A percentile compares a stretch with the other conserved stretches of the same genome.
phyloP scores from a whole-genome alignment of 1,284 basidiomycete genomes.

The Pseudozyma sp. region DNA sequence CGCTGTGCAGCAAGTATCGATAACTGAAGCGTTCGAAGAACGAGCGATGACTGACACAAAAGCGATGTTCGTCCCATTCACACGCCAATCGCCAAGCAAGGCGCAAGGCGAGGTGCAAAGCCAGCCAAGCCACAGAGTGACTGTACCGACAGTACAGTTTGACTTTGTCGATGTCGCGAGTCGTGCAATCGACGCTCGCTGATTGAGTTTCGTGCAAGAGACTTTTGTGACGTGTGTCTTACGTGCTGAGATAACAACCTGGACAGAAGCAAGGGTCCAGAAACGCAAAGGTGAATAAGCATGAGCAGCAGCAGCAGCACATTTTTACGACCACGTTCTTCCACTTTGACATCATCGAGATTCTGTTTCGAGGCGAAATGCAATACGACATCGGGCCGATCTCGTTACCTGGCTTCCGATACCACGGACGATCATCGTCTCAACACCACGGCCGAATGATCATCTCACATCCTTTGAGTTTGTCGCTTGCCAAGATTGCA shows the following conservation, averaged over 20 bases:
- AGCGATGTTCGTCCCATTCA: slow-evolving; percentile 6
- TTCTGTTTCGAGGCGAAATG: too few relatives aligned
- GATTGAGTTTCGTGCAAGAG: too few relatives aligned
- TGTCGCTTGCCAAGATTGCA: too few relatives aligned
- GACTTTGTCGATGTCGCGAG: neutral
- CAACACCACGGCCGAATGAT: too few relatives aligned
- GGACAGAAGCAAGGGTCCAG: slow-evolving; percentile 7
- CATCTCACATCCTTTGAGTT: too few relatives aligned
- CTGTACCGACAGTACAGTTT: neutral
- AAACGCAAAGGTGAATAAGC: slow-evolving; percentile 11
- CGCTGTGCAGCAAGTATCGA: too few relatives aligned
- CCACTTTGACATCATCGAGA: neutral
- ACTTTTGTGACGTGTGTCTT: too few relatives aligned
- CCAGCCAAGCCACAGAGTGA: too few relatives aligned
- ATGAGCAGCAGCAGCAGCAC: neutral
- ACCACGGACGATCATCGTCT: too few relatives aligned
- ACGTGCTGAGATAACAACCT: neutral
- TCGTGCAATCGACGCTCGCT: too few relatives aligned
- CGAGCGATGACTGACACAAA: slow-evolving; percentile 3
- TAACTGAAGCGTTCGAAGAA: neutral
- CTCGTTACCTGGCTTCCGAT: too few relatives aligned
- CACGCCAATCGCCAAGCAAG: slow-evolving; percentile 1
- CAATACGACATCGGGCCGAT: too few relatives aligned
- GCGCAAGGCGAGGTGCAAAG: neutral
- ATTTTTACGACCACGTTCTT: neutral